Conservation (phyloP, 331 rosid genomes). For the Acacia pycnantha region DNA sequence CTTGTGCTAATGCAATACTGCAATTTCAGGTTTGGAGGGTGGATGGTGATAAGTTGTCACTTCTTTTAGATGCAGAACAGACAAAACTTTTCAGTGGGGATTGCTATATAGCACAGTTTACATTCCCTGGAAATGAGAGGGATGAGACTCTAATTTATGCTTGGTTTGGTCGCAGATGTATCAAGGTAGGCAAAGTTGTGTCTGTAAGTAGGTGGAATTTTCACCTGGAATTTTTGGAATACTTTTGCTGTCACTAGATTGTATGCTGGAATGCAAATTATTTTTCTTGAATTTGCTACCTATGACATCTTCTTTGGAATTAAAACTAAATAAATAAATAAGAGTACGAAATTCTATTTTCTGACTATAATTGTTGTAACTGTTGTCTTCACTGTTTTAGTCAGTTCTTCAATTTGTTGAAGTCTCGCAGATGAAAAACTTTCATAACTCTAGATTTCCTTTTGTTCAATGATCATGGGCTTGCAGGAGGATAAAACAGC, state of each 20-base stretch:
- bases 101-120: constrained; percentile 78
- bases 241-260: not conserved
- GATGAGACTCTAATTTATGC: constrained; percentile 73
- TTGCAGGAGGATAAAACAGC: constrained; percentile 72
- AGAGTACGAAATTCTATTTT: constrained; percentile 12
- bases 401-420: constrained; percentile 9
- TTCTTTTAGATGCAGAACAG: constrained; percentile 57
- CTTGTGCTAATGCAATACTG: constrained; percentile 24
- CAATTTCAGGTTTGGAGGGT: constrained; percentile 81
- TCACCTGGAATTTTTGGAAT: constrained; percentile 3
- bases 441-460: constrained; percentile 8
- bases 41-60: constrained; percentile 63
- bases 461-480: constrained; percentile 17
- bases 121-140: constrained; percentile 67
- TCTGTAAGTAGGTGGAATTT: not conserved
- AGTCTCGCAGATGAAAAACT: constrained; percentile 16
- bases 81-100: constrained; percentile 76
- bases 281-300: constrained; percentile 7
- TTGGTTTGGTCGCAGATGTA: constrained; percentile 73
- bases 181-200: constrained; percentile 49
- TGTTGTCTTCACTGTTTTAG: not conserved
- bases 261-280: not conserved
- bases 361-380: not conserved
- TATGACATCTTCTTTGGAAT: not conserved
- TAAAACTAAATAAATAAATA: constrained; percentile 1